Conservation (phyloP, 306 rosid species). For the Fragaria iinumae region DNA sequence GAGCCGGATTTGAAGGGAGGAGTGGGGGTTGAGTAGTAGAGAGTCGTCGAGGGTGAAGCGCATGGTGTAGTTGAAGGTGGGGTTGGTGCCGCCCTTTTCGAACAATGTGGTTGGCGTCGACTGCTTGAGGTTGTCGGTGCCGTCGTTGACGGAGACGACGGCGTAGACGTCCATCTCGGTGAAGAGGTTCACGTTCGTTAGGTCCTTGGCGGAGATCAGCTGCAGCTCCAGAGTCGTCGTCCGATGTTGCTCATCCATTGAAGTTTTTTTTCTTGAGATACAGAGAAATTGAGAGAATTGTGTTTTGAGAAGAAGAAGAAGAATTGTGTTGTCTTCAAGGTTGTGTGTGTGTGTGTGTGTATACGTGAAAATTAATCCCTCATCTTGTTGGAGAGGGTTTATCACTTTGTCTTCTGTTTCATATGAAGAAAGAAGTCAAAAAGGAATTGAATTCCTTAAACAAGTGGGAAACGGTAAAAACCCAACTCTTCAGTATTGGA, state of each 20-base stretch:
- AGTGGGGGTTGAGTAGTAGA: conserved; percentile 39
- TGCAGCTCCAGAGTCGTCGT: conserved; percentile 50
- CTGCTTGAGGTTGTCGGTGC: conserved; percentile 14
- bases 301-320: too few species aligned
- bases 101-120: conserved; percentile 36
- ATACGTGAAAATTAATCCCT: too few species aligned
- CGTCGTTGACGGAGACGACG: too few species aligned
- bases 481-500: too few species aligned
- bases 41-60: conserved; percentile 50
- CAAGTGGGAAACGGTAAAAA: too few species aligned
- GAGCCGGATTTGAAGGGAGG: conserved; percentile 40
- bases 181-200: conserved; percentile 54
- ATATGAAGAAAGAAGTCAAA: too few species aligned
- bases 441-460: too few species aligned
- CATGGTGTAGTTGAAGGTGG: conserved; percentile 56
- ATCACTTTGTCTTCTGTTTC: too few species aligned
- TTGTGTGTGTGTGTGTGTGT: too few species aligned
- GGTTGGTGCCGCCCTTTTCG: conserved; percentile 41
- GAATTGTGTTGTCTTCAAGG: too few species aligned
- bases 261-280: neutral
- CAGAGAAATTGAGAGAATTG: neutral
- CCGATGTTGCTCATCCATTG: conserved; percentile 32
- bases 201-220: conserved; percentile 60
- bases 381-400: too few species aligned
- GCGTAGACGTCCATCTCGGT: conserved; percentile 28